phyloP scores from a whole-genome alignment of 306 rosid genomes.

The Prunus mume region DNA sequence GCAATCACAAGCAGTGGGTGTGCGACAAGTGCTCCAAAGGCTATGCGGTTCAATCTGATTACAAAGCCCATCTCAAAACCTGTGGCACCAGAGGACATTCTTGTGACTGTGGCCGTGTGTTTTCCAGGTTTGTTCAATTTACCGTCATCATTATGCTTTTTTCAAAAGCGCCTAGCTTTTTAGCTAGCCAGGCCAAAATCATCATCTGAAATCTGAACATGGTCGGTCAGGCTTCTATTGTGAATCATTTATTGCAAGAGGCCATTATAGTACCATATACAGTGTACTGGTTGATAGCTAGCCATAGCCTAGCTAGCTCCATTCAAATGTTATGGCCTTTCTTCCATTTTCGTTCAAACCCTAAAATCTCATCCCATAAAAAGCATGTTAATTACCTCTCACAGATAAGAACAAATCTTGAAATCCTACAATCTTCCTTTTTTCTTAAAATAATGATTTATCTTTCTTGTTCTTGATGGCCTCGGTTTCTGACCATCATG shows the following conservation, averaged over 20 bases:
- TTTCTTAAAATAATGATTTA: neutral
- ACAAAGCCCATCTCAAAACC: conserved; percentile 95
- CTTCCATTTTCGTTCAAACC: neutral
- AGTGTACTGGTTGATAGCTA: too few relatives aligned
- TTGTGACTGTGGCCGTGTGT: conserved; percentile 98
- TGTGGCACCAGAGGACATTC: conserved; percentile 99
- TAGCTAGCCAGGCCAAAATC: neutral
- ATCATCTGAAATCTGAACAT: neutral
- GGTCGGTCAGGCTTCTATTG: neutral
- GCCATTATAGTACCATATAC: too few relatives aligned
- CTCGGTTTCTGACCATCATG: neutral
- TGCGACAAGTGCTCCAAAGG: conserved; percentile 86
- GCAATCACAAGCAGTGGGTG: conserved; percentile 93
- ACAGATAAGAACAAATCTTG: conserved; percentile 2
- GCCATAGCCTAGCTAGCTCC: neutral
- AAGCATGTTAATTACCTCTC: neutral
- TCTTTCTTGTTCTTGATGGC: neutral
- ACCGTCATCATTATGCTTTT: too few relatives aligned
- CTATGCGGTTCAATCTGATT: conserved; percentile 95
- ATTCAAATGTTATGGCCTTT: neutral
- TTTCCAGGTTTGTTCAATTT: conserved; percentile 51
- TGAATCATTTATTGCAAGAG: neutral
- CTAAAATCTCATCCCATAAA: neutral
- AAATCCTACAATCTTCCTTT: neutral
- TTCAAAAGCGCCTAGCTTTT: neutral